A percentile compares a stretch with the other conserved stretches of the same genome.
Conservation (phyloP, 371 early-diverging fungal species). For the Mortierella sp. region DNA sequence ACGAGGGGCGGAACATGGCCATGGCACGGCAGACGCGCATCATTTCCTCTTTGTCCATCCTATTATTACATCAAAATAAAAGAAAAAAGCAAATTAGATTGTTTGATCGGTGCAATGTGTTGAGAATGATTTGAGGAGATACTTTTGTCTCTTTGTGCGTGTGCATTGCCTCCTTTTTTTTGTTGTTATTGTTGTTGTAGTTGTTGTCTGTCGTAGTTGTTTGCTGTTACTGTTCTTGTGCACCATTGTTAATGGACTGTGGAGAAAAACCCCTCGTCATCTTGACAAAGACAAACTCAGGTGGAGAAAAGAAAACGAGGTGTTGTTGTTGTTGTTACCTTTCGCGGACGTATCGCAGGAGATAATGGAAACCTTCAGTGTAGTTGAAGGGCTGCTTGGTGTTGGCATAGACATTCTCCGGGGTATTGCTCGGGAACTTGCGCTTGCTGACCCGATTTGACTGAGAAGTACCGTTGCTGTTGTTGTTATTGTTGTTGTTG, state of each 20-base stretch:
- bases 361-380: conserved; percentile 90
- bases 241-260: conserved; percentile 4
- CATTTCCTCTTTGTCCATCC: conserved; percentile 89
- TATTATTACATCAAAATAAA: conserved; percentile 43
- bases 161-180: background rate
- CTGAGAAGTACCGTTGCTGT: conserved; percentile 17
- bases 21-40: conserved; percentile 90
- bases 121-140: background rate
- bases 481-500: conserved; percentile 1
- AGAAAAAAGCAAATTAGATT: background rate
- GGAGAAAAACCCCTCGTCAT: conserved; percentile 13
- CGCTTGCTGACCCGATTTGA: conserved; percentile 24
- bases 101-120: background rate
- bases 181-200: background rate
- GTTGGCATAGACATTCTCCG: conserved; percentile 76
- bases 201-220: background rate
- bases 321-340: conserved; percentile 62
- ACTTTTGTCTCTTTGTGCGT: background rate
- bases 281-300: background rate
- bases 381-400: conserved; percentile 87
- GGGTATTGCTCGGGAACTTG: conserved; percentile 55
- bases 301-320: background rate
- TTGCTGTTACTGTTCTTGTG: background rate
- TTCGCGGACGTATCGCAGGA: conserved; percentile 82
- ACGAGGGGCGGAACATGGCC: conserved; percentile 91